Evolutionary conservation across 495 filamentous ascomycete genomes (phyloP).

Genomic region (Lichina pygmaea): DNA sequence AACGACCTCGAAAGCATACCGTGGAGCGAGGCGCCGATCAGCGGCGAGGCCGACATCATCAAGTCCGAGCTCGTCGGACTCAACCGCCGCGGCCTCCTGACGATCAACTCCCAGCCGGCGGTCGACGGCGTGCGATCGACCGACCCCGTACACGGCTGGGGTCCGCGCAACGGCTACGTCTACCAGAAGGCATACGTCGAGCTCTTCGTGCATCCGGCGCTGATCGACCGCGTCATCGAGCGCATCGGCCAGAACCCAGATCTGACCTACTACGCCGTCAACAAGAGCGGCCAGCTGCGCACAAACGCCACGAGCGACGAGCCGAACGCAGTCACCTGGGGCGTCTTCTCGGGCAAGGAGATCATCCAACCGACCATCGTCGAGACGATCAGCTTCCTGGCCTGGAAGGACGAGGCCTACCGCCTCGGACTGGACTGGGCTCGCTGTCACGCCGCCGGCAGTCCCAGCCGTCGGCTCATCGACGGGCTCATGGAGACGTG

Average conservation of each 20-base stretch:
- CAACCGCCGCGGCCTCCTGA: constrained; percentile 68
- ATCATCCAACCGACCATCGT: constrained; percentile 99
- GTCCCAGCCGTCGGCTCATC: constrained; percentile 61
- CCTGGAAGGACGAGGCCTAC: constrained; percentile 97
- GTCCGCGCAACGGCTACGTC: constrained; percentile 80
- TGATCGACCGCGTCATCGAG: constrained; percentile 51
- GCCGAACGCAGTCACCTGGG: constrained; percentile 96
- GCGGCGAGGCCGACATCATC: constrained; percentile 52
- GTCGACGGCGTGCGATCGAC: constrained; percentile 80
- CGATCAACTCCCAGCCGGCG: constrained; percentile 93
- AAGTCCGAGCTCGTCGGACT: constrained; percentile 48
- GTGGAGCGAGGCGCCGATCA: constrained; percentile 81
- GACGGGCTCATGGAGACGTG: constrained; percentile 64
- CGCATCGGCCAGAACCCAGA: constrained; percentile 57
- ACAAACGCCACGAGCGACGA: constrained; percentile 68
- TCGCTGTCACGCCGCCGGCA: constrained; percentile 54
- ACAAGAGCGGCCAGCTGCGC: constrained; percentile 47
- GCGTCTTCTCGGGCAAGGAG: constrained; percentile 94
- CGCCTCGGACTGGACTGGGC: constrained; percentile 83
- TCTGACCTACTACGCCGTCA: constrained; percentile 81
- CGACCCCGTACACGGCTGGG: constrained; percentile 77
- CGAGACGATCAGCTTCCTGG: constrained; percentile 89
- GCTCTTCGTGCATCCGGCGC: constrained; percentile 51
- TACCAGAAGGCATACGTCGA: constrained; percentile 98
- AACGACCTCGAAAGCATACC: constrained; percentile 61